Percentiles rank a stretch among this genome's conserved stretches.
Evolutionary conservation across 768 basidiomycete species (phyloP).

Genomic region (Leccinum uliginosum): DNA sequence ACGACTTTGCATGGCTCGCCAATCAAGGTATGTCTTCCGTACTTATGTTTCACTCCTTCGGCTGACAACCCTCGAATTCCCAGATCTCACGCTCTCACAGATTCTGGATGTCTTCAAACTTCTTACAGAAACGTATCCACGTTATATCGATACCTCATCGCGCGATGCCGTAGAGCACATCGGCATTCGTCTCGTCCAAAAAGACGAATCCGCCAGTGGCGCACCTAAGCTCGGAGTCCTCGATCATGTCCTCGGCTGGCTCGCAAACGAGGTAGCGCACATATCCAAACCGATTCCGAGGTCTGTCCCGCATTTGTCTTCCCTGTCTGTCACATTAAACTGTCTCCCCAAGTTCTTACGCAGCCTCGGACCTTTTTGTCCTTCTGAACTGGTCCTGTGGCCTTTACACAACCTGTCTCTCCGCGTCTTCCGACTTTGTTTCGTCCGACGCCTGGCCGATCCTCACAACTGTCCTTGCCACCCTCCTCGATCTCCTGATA

Average conservation of each 20-base stretch:
- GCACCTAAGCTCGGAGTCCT: conserved; percentile 52
- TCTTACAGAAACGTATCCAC: conserved; percentile 70
- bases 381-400: conserved; percentile 70
- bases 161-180: conserved; percentile 68
- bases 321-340: neutral
- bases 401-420: conserved; percentile 51
- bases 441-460: conserved; percentile 46
- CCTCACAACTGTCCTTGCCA: conserved; percentile 54
- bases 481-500: conserved; percentile 56
- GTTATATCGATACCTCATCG: conserved; percentile 71
- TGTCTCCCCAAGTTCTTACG: conserved; percentile 40
- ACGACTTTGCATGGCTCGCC: conserved; percentile 55
- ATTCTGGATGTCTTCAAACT: conserved; percentile 67
- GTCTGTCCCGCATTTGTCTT: conserved; percentile 37
- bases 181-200: conserved; percentile 57
- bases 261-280: conserved; percentile 59
- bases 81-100: conserved; percentile 60
- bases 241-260: conserved; percentile 75
- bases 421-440: conserved; percentile 41
- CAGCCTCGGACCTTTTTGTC: conserved; percentile 60
- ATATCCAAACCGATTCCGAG: conserved; percentile 52
- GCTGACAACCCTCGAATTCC: conserved; percentile 6
- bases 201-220: conserved; percentile 49
- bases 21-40: conserved; percentile 46
- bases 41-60: neutral